Evolutionary conservation across 1,139 yeast species (phyloP), one percentile per base, ranked within the genome.

Genomic region (Geotrichum carabidarum): DNA sequence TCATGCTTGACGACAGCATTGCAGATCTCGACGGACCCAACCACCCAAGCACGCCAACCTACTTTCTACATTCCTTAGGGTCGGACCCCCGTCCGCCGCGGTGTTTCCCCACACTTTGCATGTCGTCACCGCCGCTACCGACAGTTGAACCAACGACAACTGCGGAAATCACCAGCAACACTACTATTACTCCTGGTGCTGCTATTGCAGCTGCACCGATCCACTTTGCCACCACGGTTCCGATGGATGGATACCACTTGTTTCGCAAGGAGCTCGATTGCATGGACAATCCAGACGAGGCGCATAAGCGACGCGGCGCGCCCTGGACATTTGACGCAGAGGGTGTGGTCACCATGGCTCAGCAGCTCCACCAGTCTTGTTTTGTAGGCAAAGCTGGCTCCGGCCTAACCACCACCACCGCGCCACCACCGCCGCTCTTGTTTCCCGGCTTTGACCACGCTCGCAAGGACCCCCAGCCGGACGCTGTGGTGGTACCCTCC

Each of bases 201-300:
- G 4, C 3, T n/a, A 22, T 5, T 22, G 27, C 27, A 3, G 37
- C 37, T 34, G 11, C 9, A n/a, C 42, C 42, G 11, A 15, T 8
- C 18, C 34, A 11, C 8, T 51, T 51, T 45, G 50, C 54, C 8
- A 30, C 50, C 1, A 50, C 51, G 6, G 71, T 83, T 1, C 82
- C 84, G 9, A 82, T 81, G 84, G 97, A 91, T 70, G 98, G 98
- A 9, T 91, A 79, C 66, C 98, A 91, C 67, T 74, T 82, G 35
- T 82, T 89, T 9, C 71, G 93, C 43, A 59, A 68, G 0, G 78
- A 80, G 51, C 71, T 91, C 35, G 74, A 71, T 30, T 59, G 69
- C 48, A 76, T 86, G 66, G 69, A 73, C 2, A 78, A 88, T 61
- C 75, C 87, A 0, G 74, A 66, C 6, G 74, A 71, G 41, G 93